Evolutionary conservation across 208 protist genomes (phyloP).

Genomic region (Trypanosoma mega): DNA sequence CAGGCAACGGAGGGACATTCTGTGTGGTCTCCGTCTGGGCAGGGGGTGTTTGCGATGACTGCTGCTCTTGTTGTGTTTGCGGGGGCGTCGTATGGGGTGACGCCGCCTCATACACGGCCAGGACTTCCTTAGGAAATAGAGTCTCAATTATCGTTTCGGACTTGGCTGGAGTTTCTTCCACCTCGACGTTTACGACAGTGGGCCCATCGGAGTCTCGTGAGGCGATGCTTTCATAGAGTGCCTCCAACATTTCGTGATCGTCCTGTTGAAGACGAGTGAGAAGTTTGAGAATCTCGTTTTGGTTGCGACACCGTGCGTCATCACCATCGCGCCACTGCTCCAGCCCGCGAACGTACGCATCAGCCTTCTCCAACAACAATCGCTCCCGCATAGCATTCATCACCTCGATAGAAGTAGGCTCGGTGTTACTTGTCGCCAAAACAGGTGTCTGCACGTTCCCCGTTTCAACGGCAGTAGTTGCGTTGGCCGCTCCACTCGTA

Average conservation of each 20-base stretch:
- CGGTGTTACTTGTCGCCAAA: neutral
- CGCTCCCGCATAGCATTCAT: conserved; percentile 31
- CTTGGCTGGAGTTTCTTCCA: too few species aligned
- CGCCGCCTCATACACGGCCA: too few species aligned
- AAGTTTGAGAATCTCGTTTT: conserved; percentile 13
- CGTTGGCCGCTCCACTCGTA: too few species aligned
- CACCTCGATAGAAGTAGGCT: conserved; percentile 18
- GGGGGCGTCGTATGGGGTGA: too few species aligned
- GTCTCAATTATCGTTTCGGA: too few species aligned
- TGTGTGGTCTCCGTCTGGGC: too few species aligned
- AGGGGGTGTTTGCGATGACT: too few species aligned
- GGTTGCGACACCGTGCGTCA: neutral
- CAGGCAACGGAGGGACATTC: too few species aligned
- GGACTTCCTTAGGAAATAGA: too few species aligned
- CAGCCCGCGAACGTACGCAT: conserved; percentile 24
- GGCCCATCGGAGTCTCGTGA: conserved; percentile 4
- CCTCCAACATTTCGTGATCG: conserved; percentile 26
- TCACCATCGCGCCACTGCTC: conserved; percentile 16
- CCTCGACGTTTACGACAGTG: neutral
- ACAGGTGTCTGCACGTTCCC: neutral
- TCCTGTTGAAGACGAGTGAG: conserved; percentile 23
- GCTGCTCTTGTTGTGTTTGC: too few species aligned
- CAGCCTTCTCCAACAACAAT: conserved; percentile 24
- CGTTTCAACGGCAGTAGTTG: neutral
- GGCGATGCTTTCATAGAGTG: conserved; percentile 20